phyloP scores from a whole-genome alignment of 1,284 basidiomycete genomes.

The Boletus hoseneyae region DNA sequence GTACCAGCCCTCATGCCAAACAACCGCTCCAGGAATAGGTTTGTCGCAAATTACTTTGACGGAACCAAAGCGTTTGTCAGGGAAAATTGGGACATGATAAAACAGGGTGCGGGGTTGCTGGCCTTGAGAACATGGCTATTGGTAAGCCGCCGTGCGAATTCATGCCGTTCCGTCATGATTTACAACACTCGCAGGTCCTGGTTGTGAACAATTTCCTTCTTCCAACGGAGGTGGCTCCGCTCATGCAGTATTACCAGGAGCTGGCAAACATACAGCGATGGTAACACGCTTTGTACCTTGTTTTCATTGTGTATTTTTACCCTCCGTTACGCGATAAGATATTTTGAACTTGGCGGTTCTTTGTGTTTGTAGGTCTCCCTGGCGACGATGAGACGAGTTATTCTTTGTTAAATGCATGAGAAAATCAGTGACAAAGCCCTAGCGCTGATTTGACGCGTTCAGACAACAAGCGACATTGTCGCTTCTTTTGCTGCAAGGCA shows the following conservation, averaged over 20 bases:
- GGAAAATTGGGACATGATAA: constrained; percentile 61
- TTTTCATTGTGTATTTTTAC: not conserved
- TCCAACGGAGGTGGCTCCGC: constrained; percentile 41
- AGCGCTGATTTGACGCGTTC: too few species aligned
- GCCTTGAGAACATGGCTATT: constrained; percentile 60
- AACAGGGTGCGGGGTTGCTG: constrained; percentile 62
- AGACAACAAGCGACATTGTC: too few species aligned
- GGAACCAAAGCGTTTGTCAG: constrained; percentile 54
- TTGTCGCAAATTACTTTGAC: constrained; percentile 52
- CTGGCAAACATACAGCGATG: constrained; percentile 40
- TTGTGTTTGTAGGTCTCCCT: too few species aligned
- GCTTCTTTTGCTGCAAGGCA: too few species aligned
- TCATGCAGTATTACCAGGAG: constrained; percentile 46
- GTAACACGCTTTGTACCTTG: constrained; percentile 10
- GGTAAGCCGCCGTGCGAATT: constrained; percentile 36
- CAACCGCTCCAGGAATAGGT: constrained; percentile 38
- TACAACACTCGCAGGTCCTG: constrained; percentile 38
- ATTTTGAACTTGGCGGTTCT: too few species aligned
- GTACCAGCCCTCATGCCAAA: not conserved
- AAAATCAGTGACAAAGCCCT: too few species aligned
- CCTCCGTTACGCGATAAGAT: not conserved
- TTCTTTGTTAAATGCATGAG: too few species aligned
- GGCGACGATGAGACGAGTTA: too few species aligned
- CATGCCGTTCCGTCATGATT: not conserved
- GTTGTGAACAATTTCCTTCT: constrained; percentile 46